Conservation (phyloP, 306 rosid species). For the Heteromeles arbutifolia region DNA sequence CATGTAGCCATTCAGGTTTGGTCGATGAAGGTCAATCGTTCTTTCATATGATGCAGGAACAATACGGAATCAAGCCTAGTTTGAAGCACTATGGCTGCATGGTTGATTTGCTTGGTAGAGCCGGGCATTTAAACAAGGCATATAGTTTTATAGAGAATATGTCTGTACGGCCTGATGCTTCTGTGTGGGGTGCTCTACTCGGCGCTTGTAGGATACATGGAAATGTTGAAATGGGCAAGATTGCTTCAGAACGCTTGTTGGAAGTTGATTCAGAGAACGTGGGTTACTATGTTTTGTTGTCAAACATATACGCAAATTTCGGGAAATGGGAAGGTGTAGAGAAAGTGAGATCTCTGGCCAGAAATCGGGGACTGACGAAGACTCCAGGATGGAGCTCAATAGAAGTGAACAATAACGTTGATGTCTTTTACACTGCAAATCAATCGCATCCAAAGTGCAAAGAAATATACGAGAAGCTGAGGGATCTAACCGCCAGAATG, state of each 20-base stretch:
- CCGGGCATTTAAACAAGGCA: slow-evolving; percentile 39
- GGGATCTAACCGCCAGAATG: slow-evolving; percentile 32
- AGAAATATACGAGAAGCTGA: slow-evolving; percentile 34
- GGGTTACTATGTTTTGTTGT: slow-evolving; percentile 45
- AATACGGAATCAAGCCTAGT: slow-evolving; percentile 36
- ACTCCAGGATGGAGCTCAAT: slow-evolving; percentile 56
- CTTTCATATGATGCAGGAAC: slow-evolving; percentile 35
- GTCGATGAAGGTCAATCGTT: slow-evolving; percentile 33
- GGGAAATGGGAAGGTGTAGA: slow-evolving; percentile 47
- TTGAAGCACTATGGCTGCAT: slow-evolving; percentile 42
- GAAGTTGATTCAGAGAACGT: slow-evolving; percentile 34
- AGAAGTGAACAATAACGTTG: slow-evolving; percentile 44
- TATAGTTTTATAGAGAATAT: slow-evolving; percentile 31
- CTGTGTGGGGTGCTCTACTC: slow-evolving; percentile 54
- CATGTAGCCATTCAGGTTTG: slow-evolving; percentile 53
- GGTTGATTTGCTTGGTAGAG: slow-evolving; percentile 51
- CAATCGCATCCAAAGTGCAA: slow-evolving; percentile 40
- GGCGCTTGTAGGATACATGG: slow-evolving; percentile 56
- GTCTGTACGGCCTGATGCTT: slow-evolving; percentile 42
- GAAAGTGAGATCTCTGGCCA: slow-evolving; percentile 39
- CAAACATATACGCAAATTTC: slow-evolving; percentile 38
- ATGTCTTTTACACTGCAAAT: slow-evolving; percentile 38
- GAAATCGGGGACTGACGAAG: slow-evolving; percentile 35
- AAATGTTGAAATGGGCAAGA: slow-evolving; percentile 31
- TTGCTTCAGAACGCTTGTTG: slow-evolving; percentile 41